Conservation (phyloP, 306 rosid genomes). For the Ammopiptanthus mongolicus region DNA sequence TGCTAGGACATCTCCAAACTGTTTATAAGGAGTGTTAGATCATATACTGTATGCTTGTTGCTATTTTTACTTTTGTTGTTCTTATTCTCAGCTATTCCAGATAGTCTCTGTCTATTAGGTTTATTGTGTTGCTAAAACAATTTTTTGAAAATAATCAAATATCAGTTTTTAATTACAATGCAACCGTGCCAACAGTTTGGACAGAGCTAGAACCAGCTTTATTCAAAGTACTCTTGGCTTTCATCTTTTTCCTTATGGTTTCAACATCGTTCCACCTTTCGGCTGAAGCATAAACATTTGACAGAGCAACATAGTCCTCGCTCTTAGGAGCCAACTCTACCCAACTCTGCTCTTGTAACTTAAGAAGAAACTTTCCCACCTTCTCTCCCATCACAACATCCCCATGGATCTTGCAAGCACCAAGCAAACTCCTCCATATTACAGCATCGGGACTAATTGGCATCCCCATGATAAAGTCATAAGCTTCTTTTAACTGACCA, state of each 20-base stretch:
- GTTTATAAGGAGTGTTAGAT: too few species aligned
- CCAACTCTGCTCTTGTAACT: slow-evolving; percentile 17
- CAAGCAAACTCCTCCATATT: slow-evolving; percentile 69
- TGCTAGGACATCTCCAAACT: too few species aligned
- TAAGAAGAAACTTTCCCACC: slow-evolving; percentile 69
- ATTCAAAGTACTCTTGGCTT: slow-evolving; percentile 43
- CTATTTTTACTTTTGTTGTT: too few species aligned
- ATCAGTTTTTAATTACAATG: background rate
- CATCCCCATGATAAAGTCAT: slow-evolving; percentile 50
- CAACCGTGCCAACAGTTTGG: slow-evolving; percentile 34
- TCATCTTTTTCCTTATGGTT: slow-evolving; percentile 61
- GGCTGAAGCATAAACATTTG: slow-evolving; percentile 70
- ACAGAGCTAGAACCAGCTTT: slow-evolving; percentile 59
- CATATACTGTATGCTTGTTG: too few species aligned
- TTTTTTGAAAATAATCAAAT: background rate
- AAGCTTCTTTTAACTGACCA: slow-evolving; percentile 58
- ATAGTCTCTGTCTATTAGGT: background rate
- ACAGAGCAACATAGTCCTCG: slow-evolving; percentile 71
- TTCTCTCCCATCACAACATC: slow-evolving; percentile 66
- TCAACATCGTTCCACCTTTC: slow-evolving; percentile 71
- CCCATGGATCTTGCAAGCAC: slow-evolving; percentile 65
- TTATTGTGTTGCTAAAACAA: background rate
- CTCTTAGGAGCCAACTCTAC: slow-evolving; percentile 32
- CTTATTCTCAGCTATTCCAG: too few species aligned
- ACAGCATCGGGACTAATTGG: slow-evolving; percentile 51